Conservation (phyloP, 1,284 basidiomycete species). For the Sporisorium graminicola region DNA sequence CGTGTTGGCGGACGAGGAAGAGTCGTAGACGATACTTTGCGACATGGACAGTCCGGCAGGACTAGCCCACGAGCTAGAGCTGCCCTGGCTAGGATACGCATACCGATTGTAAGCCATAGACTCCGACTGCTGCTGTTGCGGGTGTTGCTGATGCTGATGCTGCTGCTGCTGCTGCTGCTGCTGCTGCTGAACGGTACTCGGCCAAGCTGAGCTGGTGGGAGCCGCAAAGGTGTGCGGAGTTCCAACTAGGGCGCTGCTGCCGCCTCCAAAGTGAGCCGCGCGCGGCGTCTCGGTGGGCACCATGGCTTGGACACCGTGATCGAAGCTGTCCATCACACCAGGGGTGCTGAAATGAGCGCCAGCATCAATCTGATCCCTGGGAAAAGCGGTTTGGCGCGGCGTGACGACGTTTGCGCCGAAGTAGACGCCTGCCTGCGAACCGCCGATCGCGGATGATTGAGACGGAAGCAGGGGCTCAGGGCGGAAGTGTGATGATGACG, state of each 20-base stretch:
- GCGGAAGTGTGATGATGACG: conserved; percentile 17
- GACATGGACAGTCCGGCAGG: conserved; percentile 32
- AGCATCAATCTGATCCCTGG: conserved; percentile 31
- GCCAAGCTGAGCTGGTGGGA: conserved; percentile 15
- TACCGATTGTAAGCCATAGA: conserved; percentile 25
- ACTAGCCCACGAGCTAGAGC: conserved; percentile 21
- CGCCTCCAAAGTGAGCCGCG: conserved; percentile 26
- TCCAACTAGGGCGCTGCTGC: conserved; percentile 14
- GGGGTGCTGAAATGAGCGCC: conserved; percentile 10
- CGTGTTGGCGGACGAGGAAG: conserved; percentile 38
- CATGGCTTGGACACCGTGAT: conserved; percentile 12
- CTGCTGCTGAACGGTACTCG: not conserved
- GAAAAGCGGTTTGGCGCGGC: conserved; percentile 32
- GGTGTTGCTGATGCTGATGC: conserved; percentile 10
- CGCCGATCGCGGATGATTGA: conserved; percentile 13
- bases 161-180: conserved; percentile 13
- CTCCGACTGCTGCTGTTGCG: conserved; percentile 25
- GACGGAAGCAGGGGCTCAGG: conserved; percentile 27
- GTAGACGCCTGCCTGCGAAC: conserved; percentile 14
- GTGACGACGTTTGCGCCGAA: conserved; percentile 34
- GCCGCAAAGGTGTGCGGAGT: conserved; percentile 20
- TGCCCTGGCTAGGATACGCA: conserved; percentile 26
- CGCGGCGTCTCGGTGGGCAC: conserved; percentile 29
- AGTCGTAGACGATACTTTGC: conserved; percentile 45
- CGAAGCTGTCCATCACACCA: conserved; percentile 17